Conservation (phyloP, 768 basidiomycete genomes). For the Psilocybe cyanescens region DNA sequence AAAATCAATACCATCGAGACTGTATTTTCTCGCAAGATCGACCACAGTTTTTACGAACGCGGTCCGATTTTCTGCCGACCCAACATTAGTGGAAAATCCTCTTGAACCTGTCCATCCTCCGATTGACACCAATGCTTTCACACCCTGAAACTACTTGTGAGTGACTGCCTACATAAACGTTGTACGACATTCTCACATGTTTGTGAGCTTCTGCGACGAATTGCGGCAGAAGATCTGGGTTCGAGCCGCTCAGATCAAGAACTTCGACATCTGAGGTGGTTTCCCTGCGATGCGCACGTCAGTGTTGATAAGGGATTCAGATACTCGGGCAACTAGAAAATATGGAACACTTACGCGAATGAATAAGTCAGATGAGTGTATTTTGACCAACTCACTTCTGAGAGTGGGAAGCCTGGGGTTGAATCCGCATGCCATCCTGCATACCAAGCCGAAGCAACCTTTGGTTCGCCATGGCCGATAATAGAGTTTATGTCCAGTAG, state of each 20-base stretch:
- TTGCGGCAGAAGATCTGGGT: constrained; percentile 51
- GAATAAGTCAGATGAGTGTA: constrained; percentile 74
- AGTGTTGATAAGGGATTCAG: constrained; percentile 1
- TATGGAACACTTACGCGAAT: constrained; percentile 59
- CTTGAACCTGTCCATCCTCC: constrained; percentile 75
- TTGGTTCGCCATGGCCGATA: background rate
- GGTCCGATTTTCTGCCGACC: constrained; percentile 59
- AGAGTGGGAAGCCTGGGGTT: constrained; percentile 45
- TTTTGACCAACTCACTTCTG: constrained; percentile 63
- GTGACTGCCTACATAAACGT: background rate
- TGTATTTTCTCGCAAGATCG: constrained; percentile 52
- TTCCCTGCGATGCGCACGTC: constrained; percentile 26
- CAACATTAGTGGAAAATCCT: constrained; percentile 67
- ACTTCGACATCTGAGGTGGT: constrained; percentile 38
- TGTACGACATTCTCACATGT: constrained; percentile 31
- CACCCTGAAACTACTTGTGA: constrained; percentile 39
- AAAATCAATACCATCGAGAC: constrained; percentile 62
- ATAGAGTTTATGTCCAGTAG: background rate
- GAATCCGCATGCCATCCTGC: constrained; percentile 63
- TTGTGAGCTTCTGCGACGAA: constrained; percentile 56
- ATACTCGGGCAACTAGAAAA: constrained; percentile 3
- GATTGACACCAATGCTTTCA: constrained; percentile 61
- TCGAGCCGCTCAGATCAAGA: constrained; percentile 46
- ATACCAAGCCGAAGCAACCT: constrained; percentile 63
- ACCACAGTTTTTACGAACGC: constrained; percentile 64